These are phyloP conservation scores for Neurospora crassa DNA, from an alignment of 2,329 filamentous ascomycete genomes.

Conservation along the genomic window DNA sequence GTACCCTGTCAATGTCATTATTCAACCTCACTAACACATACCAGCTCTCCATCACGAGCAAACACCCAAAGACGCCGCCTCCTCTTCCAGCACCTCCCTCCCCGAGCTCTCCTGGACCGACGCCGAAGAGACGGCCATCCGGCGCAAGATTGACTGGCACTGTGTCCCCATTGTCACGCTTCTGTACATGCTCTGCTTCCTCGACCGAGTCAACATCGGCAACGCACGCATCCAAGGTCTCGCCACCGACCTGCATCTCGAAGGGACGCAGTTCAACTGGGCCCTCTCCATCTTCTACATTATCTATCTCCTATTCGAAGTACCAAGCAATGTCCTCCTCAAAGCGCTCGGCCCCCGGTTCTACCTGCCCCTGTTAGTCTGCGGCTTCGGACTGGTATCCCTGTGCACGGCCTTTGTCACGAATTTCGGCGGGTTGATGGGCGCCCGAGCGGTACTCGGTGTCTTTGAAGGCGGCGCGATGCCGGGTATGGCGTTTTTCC, in stretches of 20 bases:
- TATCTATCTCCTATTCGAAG: slow-evolving; percentile 43
- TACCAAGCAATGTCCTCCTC: slow-evolving; percentile 45
- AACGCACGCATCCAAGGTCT: slow-evolving; percentile 49
- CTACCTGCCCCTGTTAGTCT: slow-evolving; percentile 44
- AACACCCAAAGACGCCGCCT: slow-evolving; percentile 12
- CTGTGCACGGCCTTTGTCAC: slow-evolving; percentile 44
- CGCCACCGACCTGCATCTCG: slow-evolving; percentile 35
- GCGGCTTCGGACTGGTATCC: slow-evolving; percentile 45
- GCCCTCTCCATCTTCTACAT: slow-evolving; percentile 50
- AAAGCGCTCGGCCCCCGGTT: slow-evolving; percentile 43
- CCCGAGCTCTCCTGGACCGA: slow-evolving; percentile 35
- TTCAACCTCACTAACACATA: neutral
- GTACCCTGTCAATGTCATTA: neutral
- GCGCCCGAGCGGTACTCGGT: slow-evolving; percentile 38
- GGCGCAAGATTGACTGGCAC: slow-evolving; percentile 43
- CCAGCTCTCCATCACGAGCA: slow-evolving; percentile 6
- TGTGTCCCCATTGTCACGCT: slow-evolving; percentile 42
- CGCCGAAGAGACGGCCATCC: slow-evolving; percentile 38
- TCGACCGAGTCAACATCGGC: slow-evolving; percentile 33
- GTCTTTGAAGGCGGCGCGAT: slow-evolving; percentile 49
- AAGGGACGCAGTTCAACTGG: slow-evolving; percentile 37
- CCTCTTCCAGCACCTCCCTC: slow-evolving; percentile 11
- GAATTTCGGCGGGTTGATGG: slow-evolving; percentile 36
- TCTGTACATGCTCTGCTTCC: slow-evolving; percentile 37
- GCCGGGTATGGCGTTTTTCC: slow-evolving; percentile 47